phyloP scores from a whole-genome alignment of 2,329 filamentous ascomycete species.

The Pseudogymnoascus sp. region DNA sequence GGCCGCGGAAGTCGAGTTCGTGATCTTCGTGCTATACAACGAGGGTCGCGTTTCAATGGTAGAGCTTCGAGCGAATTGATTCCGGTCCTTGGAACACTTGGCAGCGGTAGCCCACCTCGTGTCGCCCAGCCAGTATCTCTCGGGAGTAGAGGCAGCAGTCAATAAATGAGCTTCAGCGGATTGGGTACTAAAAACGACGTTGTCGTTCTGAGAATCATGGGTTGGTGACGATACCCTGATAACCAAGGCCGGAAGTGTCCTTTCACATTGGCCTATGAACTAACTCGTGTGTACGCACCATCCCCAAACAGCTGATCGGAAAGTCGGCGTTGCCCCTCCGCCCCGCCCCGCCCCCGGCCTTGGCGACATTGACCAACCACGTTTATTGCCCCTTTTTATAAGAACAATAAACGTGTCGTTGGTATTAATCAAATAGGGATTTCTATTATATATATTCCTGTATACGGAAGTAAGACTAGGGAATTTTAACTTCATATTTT shows the following conservation, averaged over 20 bases:
- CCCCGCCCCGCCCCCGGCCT: neutral
- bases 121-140: neutral
- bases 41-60: neutral
- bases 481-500: neutral
- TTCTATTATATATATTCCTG: neutral
- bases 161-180: neutral
- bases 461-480: neutral
- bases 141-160: neutral
- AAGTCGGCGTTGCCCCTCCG: neutral
- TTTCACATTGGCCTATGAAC: neutral
- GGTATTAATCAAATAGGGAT: neutral
- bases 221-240: conserved; percentile 4
- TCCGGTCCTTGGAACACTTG: neutral
- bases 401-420: neutral
- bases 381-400: neutral
- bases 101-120: neutral
- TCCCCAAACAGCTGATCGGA: conserved; percentile 2
- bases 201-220: conserved; percentile 1
- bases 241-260: conserved; percentile 7
- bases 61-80: neutral
- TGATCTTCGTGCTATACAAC: neutral
- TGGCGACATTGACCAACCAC: neutral
- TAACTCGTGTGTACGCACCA: neutral
- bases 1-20: neutral
- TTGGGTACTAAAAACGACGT: neutral